Base-by-base conservation (phyloP, 371 early-diverging fungal genomes). In the Mortierella sp. region DNA sequence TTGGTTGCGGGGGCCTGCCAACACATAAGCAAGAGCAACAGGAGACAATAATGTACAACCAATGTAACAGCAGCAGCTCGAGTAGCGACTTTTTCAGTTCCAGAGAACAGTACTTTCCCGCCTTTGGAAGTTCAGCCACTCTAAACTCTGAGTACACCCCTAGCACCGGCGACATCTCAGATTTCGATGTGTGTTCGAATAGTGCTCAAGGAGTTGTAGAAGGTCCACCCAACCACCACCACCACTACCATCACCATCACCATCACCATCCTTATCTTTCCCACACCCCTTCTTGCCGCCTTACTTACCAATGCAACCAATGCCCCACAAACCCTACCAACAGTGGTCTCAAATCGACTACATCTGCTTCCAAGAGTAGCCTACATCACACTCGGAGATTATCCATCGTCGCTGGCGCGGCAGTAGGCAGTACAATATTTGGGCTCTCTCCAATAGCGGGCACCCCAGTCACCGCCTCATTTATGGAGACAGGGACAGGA, bases 161-260 rank as follows among this genome's bases (percentile, higher is more conserved):
- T 3, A 70, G 71, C 44, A 66, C 67, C 16, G 64, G 46, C 21
- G 75, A 66, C 51, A 56, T 47, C 3, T 70, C 50, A 4, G 75
- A 75, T 12, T 65, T 18, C 16, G 75, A 74, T 7, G 53, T 46
- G 58, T 29, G 14, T 30, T 9, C 37, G 9, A 37, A 9, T 37
- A 3, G 9, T 37, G 37, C 14, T 14, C 16, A 4, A 50, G 50
- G 50, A 50, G 14, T 14, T 50, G 37, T 50, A 50, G 50, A n/a
- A 2, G 7, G 50, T 50, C 14, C 50, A 21, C 50, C 21, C n/a
- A 21, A 50, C 5, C n/a, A 4, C n/a, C 21, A 16, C 16, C 50
- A 2, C 25, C 57, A 28, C 16, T 28, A 55, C 3, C 57, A 48
- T 26, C 48, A 26, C 4, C 37, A 18, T 28, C 46, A 48, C 11